Base-by-base conservation (phyloP, 1,284 basidiomycete genomes). In the Microstroma glucosiphilum region DNA sequence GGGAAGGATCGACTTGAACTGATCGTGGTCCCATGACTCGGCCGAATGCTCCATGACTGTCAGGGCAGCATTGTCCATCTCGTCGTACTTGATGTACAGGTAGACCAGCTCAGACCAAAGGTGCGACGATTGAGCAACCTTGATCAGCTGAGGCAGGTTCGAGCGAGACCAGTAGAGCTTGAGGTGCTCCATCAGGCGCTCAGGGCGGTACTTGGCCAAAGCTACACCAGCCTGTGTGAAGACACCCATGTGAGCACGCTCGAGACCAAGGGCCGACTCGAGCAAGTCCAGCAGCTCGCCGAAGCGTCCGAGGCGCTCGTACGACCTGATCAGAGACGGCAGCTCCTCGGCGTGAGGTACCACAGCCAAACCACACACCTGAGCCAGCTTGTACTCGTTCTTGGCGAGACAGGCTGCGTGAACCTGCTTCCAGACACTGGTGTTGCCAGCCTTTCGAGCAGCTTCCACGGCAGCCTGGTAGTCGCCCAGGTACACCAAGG, bases 351-450 rank as follows among this genome's bases (percentile, higher is more conserved):
- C 81, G 62, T 81, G 80, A 6, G 80, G 79, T 55, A 82, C 79
- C 56, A 82, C 73, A 58, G 63, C 74, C 17, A 77, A 68, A 62
- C 75, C 77, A 23, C 75, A 76, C 76, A 99, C 97, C 85, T 98
- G 93, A 19, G 96, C 93, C 76, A 97, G 81, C 70, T 92, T 89
- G 86, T 97, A 98, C 80, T 98, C 96, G 68, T 86, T 83, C 83
- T 97, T 96, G 83, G 96, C 92, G 61, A 99, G 87, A 82, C 96
- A 98, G 48, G 96, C 96, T 23, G 92, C 91, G 73, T 98, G 94
- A 64, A 99, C 96, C 81, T 98, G 96, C 82, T 97, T 97, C 96
- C 96, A 99, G n/a, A 98, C 96, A 81, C 89, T 90, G 11, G 96
- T 99, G 80, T 98, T 98, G 40, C 96, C 96, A 19, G 96, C 96